A percentile compares a stretch with the other conserved stretches of the same genome.
Conservation (phyloP, 78 protist genomes). For the Planoprotostelium fungivorum region DNA sequence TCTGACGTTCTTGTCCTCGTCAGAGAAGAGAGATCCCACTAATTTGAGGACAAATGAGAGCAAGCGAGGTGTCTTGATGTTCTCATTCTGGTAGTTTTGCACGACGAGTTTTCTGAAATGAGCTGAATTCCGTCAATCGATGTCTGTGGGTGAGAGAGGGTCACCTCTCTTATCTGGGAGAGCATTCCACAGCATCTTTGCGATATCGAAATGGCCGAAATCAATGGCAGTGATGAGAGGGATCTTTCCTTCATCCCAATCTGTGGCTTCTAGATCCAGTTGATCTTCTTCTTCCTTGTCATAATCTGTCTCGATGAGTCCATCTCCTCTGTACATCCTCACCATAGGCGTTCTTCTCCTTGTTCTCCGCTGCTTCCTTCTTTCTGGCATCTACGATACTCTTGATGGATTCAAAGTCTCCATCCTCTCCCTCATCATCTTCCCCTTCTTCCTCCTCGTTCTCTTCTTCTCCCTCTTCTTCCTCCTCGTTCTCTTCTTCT, state of each 20-base stretch:
- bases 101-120: too few relatives aligned
- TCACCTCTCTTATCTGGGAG: too few relatives aligned
- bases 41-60: too few relatives aligned
- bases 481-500: background rate
- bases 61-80: too few relatives aligned
- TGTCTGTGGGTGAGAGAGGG: too few relatives aligned
- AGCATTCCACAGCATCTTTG: background rate
- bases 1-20: too few relatives aligned
- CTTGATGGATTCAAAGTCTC: background rate
- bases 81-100: too few relatives aligned
- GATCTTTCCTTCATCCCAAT: background rate
- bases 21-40: too few relatives aligned
- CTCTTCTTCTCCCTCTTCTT: background rate
- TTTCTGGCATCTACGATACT: background rate
- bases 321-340: background rate
- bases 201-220: background rate
- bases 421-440: background rate
- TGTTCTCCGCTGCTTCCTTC: background rate
- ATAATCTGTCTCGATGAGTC: background rate
- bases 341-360: background rate
- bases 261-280: background rate
- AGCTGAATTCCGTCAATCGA: too few relatives aligned
- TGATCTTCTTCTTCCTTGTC: background rate
- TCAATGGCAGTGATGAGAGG: background rate
- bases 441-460: background rate